Conservation (phyloP, 805 yeast genomes). For the Saturnispora kantuleensis region DNA sequence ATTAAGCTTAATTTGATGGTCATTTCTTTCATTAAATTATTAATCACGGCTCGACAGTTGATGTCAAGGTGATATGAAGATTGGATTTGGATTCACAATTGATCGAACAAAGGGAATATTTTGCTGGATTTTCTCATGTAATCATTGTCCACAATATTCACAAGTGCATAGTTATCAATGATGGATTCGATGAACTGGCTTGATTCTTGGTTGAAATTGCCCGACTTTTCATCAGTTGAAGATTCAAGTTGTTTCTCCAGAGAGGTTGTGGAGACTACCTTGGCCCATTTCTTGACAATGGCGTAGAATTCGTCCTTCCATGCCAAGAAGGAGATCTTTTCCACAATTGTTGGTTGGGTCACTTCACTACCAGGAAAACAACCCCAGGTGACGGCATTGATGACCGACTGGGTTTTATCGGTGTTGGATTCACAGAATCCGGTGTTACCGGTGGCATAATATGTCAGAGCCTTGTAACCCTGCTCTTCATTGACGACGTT, state of each 20-base stretch:
- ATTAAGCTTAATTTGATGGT: slow-evolving; percentile 1
- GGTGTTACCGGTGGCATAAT: slow-evolving; percentile 53
- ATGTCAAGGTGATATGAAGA: slow-evolving; percentile 7
- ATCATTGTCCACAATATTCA: slow-evolving; percentile 88
- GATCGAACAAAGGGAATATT: slow-evolving; percentile 46
- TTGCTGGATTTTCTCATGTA: slow-evolving; percentile 41
- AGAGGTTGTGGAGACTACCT: slow-evolving; percentile 7
- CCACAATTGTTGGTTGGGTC: slow-evolving; percentile 92
- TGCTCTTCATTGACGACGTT: slow-evolving; percentile 33
- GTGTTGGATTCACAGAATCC: slow-evolving; percentile 8
- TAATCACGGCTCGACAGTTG: slow-evolving; percentile 12
- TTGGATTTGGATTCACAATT: slow-evolving; percentile 11
- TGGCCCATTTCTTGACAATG: slow-evolving; percentile 68
- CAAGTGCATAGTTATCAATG: slow-evolving; percentile 55
- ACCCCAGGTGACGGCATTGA: slow-evolving; percentile 98
- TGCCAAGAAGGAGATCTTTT: slow-evolving; percentile 81
- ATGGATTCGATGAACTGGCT: slow-evolving; percentile 36
- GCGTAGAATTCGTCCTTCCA: slow-evolving; percentile 95
- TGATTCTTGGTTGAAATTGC: slow-evolving; percentile 16
- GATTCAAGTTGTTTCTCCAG: slow-evolving; percentile 26
- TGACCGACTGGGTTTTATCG: slow-evolving; percentile 49
- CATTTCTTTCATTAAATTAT: slow-evolving; percentile 5
- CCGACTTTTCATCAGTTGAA: slow-evolving; percentile 16
- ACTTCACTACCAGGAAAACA: slow-evolving; percentile 94
- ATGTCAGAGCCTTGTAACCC: slow-evolving; percentile 51